Evolutionary conservation across 768 basidiomycete species (phyloP).

Genomic region (Leucocoprinus birnbaumii): DNA sequence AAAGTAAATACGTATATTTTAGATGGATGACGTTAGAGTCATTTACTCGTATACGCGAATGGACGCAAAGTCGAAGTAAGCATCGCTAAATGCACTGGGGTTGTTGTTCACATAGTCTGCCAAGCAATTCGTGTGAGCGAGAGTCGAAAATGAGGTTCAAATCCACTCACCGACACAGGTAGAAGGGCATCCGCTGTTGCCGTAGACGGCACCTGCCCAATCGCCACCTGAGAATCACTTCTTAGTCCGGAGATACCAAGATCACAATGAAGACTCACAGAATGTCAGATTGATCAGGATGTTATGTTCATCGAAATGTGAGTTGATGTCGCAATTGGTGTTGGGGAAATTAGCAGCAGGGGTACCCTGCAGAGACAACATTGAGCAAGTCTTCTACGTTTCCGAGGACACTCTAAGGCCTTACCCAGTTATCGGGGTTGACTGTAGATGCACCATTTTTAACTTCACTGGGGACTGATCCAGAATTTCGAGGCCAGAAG

Average conservation of each 20-base stretch:
- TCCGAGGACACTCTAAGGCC: slow-evolving; percentile 3
- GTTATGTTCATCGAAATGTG: slow-evolving; percentile 51
- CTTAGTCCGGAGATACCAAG: background rate
- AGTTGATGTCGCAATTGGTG: slow-evolving; percentile 52
- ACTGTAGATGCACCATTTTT: slow-evolving; percentile 33
- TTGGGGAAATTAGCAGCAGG: slow-evolving; percentile 61
- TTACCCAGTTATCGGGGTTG: slow-evolving; percentile 55
- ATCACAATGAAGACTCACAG: slow-evolving; percentile 24
- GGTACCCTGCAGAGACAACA: slow-evolving; percentile 36
- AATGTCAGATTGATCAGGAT: slow-evolving; percentile 62
- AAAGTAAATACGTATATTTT: background rate
- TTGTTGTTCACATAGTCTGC: slow-evolving; percentile 61
- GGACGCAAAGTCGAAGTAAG: slow-evolving; percentile 66
- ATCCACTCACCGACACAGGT: slow-evolving; percentile 46
- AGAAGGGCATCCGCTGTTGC: slow-evolving; percentile 48
- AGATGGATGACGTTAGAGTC: background rate
- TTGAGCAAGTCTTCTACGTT: background rate
- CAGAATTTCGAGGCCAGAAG: slow-evolving; percentile 64
- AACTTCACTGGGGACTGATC: slow-evolving; percentile 46
- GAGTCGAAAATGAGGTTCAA: too few relatives aligned
- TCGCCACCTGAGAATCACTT: slow-evolving; percentile 35
- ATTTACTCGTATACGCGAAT: slow-evolving; percentile 36
- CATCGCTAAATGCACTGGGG: slow-evolving; percentile 55
- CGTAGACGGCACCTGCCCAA: slow-evolving; percentile 56
- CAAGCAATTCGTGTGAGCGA: background rate